Evolutionary conservation across 148 eudicot species (phyloP), one percentile per base, ranked within the genome.

Genomic region (Polygonum aviculare): DNA sequence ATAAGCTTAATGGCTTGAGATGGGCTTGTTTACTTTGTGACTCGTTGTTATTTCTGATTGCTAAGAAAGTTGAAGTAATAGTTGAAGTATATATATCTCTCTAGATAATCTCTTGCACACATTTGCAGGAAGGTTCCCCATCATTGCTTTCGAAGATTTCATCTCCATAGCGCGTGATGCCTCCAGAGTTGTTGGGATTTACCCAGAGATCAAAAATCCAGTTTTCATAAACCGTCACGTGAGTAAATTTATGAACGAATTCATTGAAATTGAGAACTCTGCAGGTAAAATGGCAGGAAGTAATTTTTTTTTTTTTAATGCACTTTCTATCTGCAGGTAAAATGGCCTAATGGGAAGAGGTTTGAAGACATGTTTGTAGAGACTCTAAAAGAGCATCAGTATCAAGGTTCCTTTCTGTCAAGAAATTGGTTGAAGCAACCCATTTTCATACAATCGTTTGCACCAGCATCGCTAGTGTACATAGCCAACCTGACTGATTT

Each of bases 121-220:
- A 21, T 54, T 18, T 82, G 81, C 90, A 95, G 99, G 99, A 82
- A 91, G 85, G 75, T 93, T 81, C 79, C 83, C 88, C n/a, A 95
- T 95, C 75, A 93, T 95, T 83, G 89, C 96, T 63, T 95, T 95
- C 82, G 96, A 93, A 48, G 94, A 93, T 85, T 95, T 77, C 86
- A 93, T 95, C 74, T 77, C 89, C 55, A 91, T 95, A 82, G 99
- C 99, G 79, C 86, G 93, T 76, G 86, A 95, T 82, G 97, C 99
- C 74, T 81, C 94, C n/a, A 90, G 99, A 86, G 80, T 89, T 59
- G 98, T 95, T 79, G 99, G 99, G 76, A 95, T 95, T 77, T 95
- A 95, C 79, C 99, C 99, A 38, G 99, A 95, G 88, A 93, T 95
- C 1, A 95, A 95, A 75, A 88, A 88, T 85, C 99, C 99, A 14